Percentiles rank a stretch among this genome's conserved stretches.
Conservation (phyloP, 495 filamentous ascomycete species). For the Entonaema liquescens region DNA sequence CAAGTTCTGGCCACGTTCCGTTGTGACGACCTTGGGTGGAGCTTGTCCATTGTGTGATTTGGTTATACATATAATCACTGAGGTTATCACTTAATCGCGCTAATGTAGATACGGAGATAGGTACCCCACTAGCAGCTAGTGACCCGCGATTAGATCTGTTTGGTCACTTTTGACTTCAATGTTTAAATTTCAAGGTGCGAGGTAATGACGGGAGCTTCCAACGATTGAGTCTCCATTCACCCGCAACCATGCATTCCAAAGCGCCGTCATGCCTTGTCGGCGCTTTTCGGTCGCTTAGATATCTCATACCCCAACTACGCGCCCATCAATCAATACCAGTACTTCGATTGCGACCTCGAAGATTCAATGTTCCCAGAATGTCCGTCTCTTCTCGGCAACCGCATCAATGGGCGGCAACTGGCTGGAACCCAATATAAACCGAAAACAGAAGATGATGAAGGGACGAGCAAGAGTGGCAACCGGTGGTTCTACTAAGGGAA, state of each 20-base stretch:
- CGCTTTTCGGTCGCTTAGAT: constrained; percentile 56
- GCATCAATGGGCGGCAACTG: constrained; percentile 69
- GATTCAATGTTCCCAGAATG: constrained; percentile 44
- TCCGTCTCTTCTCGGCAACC: constrained; percentile 78
- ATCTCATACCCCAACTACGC: constrained; percentile 43
- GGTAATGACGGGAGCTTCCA: constrained; percentile 5
- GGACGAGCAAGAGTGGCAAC: constrained; percentile 88
- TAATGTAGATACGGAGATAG: constrained; percentile 8
- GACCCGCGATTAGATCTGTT: constrained; percentile 8
- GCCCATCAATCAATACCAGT: constrained; percentile 45
- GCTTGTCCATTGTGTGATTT: not conserved
- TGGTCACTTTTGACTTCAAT: constrained; percentile 12
- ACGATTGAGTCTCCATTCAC: constrained; percentile 7
- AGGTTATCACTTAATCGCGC: not conserved
- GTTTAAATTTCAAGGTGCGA: constrained; percentile 19
- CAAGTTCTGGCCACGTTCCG: constrained; percentile 17
- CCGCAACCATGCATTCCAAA: constrained; percentile 52
- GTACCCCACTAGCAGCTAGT: constrained; percentile 13
- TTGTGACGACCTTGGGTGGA: constrained; percentile 3
- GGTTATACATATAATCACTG: not conserved
- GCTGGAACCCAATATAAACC: constrained; percentile 79
- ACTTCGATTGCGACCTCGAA: constrained; percentile 26
- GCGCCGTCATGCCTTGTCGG: constrained; percentile 50
- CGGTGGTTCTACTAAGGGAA: constrained; percentile 89
- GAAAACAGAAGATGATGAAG: constrained; percentile 87